phyloP scores from a whole-genome alignment of 768 basidiomycete species.

The Exidia glandulosa region DNA sequence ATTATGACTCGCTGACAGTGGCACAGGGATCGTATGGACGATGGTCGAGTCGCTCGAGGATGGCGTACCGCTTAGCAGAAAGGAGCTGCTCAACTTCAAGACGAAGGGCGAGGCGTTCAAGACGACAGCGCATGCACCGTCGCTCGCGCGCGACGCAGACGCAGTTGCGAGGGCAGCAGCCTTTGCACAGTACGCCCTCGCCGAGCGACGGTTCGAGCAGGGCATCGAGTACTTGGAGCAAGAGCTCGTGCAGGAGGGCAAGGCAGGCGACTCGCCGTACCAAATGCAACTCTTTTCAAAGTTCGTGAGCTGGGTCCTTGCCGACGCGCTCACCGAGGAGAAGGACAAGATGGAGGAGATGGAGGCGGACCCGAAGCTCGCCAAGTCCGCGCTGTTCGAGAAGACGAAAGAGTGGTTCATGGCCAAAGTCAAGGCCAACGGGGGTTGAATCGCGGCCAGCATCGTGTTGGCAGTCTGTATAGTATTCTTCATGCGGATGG shows the following conservation, averaged over 20 bases:
- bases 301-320: neutral
- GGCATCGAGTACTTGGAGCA: slow-evolving; percentile 3
- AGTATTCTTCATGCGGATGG: neutral
- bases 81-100: slow-evolving; percentile 3
- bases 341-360: neutral
- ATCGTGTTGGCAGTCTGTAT: too few relatives aligned
- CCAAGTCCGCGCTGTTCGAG: neutral
- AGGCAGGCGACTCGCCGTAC: neutral
- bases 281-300: neutral
- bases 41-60: slow-evolving; percentile 1
- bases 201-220: slow-evolving; percentile 2
- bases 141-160: neutral
- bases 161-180: neutral
- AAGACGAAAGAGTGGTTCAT: neutral
- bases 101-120: slow-evolving; percentile 3
- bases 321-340: slow-evolving; percentile 3
- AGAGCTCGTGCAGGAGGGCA: neutral
- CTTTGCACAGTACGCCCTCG: slow-evolving; percentile 4
- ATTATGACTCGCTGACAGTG: too few relatives aligned
- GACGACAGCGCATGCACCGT: neutral
- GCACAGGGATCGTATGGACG: slow-evolving; percentile 5
- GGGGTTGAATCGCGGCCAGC: too few relatives aligned
- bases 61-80: neutral
- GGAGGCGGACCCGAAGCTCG: neutral
- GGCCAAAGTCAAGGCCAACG: too few relatives aligned